Evolutionary conservation across 106 monocot species (phyloP).

Genomic region (Allium sativum): DNA sequence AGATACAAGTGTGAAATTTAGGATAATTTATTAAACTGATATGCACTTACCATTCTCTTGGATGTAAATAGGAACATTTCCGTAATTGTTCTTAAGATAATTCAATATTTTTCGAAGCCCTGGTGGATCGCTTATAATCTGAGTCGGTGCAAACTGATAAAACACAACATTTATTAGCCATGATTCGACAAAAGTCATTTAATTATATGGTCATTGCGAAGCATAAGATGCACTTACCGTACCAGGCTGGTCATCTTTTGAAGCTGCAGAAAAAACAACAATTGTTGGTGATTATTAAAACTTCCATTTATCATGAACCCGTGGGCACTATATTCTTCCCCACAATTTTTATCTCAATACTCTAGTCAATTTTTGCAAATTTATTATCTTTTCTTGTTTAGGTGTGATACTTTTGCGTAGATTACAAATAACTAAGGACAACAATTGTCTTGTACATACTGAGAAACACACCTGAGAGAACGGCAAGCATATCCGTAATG

Average conservation of each 20-base stretch:
- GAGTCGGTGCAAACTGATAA: too few species aligned
- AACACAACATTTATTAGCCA: neutral
- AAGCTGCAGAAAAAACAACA: neutral
- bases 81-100: conserved; percentile 10
- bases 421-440: too few species aligned
- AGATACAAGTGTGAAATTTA: neutral
- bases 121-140: neutral
- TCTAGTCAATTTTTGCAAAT: too few species aligned
- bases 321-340: too few species aligned
- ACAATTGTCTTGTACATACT: too few species aligned
- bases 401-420: too few species aligned
- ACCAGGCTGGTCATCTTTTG: neutral
- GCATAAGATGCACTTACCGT: neutral
- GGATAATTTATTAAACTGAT: neutral
- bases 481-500: neutral
- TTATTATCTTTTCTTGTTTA: too few species aligned
- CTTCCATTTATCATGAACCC: too few species aligned
- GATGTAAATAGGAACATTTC: conserved; percentile 17
- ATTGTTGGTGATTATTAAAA: neutral
- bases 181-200: neutral
- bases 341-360: too few species aligned
- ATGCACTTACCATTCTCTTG: conserved; percentile 13
- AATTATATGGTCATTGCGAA: neutral
- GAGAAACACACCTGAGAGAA: neutral
- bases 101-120: conserved; percentile 6